Conservation (phyloP, 306 rosid genomes). For the Cucurbita ficifolia region DNA sequence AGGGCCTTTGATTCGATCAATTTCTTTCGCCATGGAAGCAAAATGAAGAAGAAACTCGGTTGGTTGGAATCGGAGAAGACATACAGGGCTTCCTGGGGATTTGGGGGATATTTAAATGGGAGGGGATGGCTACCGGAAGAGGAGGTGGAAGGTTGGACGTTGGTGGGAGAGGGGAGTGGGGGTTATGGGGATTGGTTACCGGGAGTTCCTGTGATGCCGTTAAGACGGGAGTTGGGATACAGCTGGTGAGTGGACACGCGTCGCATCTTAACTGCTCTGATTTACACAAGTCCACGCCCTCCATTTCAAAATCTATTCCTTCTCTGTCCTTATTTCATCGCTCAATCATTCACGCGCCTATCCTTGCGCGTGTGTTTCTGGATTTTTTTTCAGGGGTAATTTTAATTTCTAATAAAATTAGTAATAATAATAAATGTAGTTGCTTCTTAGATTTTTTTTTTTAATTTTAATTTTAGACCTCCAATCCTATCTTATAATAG, state of each 20-base stretch:
- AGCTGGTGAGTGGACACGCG: slow-evolving; percentile 1
- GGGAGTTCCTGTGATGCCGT: not conserved
- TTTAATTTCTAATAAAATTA: too few relatives aligned
- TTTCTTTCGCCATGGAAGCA: slow-evolving; percentile 21
- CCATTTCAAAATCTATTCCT: slow-evolving; percentile 3
- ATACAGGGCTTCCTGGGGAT: not conserved
- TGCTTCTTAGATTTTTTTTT: too few relatives aligned
- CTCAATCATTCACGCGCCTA: not conserved
- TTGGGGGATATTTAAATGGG: not conserved
- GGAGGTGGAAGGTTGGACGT: not conserved
- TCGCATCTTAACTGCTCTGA: slow-evolving; percentile 6
- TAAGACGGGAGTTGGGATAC: not conserved
- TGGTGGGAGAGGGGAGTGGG: not conserved
- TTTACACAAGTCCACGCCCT: not conserved
- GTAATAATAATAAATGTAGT: too few relatives aligned
- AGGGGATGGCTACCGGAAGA: not conserved
- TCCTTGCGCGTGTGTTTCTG: not conserved
- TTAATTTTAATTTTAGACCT: too few relatives aligned
- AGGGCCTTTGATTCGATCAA: slow-evolving; percentile 92
- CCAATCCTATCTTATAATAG: too few relatives aligned
- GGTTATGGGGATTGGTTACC: slow-evolving; percentile 1
- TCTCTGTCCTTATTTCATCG: not conserved
- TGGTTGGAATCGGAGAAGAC: not conserved
- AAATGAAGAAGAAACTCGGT: not conserved
- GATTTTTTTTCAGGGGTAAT: too few relatives aligned